Evolutionary conservation across 441 rosid genomes (phyloP).

Genomic region (Euphorbia celastroides): DNA sequence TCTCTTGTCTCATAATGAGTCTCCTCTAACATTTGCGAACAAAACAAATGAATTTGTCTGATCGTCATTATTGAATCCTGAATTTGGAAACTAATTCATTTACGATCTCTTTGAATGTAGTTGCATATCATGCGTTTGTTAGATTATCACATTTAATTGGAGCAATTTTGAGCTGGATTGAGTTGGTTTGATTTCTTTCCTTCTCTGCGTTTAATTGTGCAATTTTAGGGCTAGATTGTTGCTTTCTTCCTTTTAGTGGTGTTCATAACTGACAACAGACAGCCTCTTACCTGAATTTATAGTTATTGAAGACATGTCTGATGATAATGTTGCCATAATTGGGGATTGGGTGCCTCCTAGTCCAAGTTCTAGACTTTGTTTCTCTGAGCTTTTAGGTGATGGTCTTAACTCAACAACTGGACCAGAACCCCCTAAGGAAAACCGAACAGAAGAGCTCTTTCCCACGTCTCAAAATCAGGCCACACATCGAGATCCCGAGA

Average conservation of each 20-base stretch:
- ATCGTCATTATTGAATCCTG: background rate
- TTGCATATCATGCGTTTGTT: background rate
- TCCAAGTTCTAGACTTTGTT: constrained; percentile 57
- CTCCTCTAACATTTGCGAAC: constrained; percentile 6
- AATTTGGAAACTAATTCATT: constrained; percentile 16
- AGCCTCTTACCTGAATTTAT: constrained; percentile 13
- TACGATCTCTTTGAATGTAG: background rate
- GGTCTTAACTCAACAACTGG: constrained; percentile 38
- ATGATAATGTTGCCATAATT: constrained; percentile 61
- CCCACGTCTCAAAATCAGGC: constrained; percentile 35
- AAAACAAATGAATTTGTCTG: constrained; percentile 9
- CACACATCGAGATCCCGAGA: constrained; percentile 26
- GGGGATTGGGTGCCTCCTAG: constrained; percentile 84
- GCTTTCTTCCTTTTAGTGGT: background rate
- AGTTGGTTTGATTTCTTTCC: background rate
- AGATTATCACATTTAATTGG: constrained; percentile 1
- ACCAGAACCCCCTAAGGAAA: constrained; percentile 31
- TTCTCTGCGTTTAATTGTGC: background rate
- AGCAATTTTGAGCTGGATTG: constrained; percentile 6
- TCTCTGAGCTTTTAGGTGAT: constrained; percentile 45
- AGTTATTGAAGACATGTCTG: constrained; percentile 44
- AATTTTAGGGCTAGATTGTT: background rate
- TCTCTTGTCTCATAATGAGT: constrained; percentile 5
- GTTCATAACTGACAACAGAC: background rate
- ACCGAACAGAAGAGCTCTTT: constrained; percentile 35